phyloP scores from a whole-genome alignment of 1,284 basidiomycete genomes.

The Trametes pubescens region DNA sequence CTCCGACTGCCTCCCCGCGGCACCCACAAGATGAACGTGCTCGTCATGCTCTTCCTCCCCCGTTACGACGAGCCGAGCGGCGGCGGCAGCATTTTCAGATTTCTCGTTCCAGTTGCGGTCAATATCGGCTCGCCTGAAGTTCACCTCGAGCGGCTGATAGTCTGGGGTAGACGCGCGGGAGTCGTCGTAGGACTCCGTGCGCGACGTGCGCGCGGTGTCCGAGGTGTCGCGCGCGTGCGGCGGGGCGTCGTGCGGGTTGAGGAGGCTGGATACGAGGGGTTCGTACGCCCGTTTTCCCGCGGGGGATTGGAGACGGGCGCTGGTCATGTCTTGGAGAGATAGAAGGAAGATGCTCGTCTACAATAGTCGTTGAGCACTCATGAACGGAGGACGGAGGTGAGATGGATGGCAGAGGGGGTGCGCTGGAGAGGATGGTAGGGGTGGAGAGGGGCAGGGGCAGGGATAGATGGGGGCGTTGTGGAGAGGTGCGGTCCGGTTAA shows the following conservation, averaged over 20 bases:
- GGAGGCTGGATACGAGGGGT: conserved; percentile 12
- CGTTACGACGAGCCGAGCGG: conserved; percentile 7
- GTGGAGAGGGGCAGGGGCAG: conserved; percentile 1
- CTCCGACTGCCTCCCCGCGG: conserved; percentile 46
- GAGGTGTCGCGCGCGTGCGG: conserved; percentile 12
- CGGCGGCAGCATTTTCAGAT: conserved; percentile 9
- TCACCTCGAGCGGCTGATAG: conserved; percentile 21
- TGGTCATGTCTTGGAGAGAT: conserved; percentile 18
- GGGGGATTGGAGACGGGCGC: conserved; percentile 20
- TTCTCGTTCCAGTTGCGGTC: conserved; percentile 26
- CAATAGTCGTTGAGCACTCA: conserved; percentile 6
- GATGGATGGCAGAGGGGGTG: neutral
- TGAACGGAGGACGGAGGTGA: conserved; percentile 14
- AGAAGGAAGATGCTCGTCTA: conserved; percentile 9
- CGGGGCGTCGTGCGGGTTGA: conserved; percentile 5
- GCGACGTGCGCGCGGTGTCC: conserved; percentile 10
- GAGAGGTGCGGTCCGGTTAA: too few species aligned
- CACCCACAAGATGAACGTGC: conserved; percentile 32
- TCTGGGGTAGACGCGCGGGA: conserved; percentile 33
- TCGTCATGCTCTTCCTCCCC: conserved; percentile 14
- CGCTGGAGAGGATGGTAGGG: neutral
- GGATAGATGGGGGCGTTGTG: neutral
- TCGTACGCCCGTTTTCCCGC: conserved; percentile 17
- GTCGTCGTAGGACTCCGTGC: conserved; percentile 16
- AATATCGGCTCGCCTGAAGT: conserved; percentile 20